A percentile compares a stretch with the other conserved stretches of the same genome.
phyloP scores from a whole-genome alignment of 163 green algal species.

The Scenedesmus sp. region DNA sequence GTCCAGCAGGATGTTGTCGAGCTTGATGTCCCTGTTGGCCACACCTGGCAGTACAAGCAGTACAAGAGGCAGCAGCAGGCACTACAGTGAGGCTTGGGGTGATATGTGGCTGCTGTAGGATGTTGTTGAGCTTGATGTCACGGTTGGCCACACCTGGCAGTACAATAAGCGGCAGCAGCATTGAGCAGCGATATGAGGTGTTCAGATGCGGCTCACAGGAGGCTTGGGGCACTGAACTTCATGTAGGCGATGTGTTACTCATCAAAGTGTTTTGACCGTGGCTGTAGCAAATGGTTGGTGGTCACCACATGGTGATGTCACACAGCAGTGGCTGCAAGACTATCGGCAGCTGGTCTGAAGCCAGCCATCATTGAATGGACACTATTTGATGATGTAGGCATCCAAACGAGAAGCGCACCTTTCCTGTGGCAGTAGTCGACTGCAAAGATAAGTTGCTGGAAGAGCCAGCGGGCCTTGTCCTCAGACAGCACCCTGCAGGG shows the following conservation, averaged over 20 bases:
- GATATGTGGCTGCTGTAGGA: background rate
- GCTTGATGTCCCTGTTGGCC: constrained; percentile 49
- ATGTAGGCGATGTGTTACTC: no score
- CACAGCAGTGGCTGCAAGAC: no score
- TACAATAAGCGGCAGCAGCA: no score
- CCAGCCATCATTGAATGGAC: no score
- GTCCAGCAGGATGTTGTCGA: constrained; percentile 49
- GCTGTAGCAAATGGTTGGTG: no score
- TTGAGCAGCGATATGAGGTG: no score
- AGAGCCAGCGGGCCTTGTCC: constrained; percentile 33
- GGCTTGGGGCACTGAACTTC: no score
- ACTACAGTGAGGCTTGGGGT: background rate
- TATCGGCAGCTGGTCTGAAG: no score
- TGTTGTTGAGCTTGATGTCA: background rate
- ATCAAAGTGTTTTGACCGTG: no score
- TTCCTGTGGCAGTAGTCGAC: constrained; percentile 47
- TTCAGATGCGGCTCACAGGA: no score
- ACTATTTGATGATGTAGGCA: no score
- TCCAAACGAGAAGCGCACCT: background rate
- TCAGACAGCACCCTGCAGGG: background rate
- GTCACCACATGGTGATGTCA: no score
- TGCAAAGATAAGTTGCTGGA: constrained; percentile 43
- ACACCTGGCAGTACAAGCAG: constrained; percentile 11
- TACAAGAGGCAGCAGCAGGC: background rate
- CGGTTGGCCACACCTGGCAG: background rate